Evolutionary conservation across 108 stramenopile species (phyloP), one percentile per base, ranked within the genome.

Genomic region (Nitzschia sp.): DNA sequence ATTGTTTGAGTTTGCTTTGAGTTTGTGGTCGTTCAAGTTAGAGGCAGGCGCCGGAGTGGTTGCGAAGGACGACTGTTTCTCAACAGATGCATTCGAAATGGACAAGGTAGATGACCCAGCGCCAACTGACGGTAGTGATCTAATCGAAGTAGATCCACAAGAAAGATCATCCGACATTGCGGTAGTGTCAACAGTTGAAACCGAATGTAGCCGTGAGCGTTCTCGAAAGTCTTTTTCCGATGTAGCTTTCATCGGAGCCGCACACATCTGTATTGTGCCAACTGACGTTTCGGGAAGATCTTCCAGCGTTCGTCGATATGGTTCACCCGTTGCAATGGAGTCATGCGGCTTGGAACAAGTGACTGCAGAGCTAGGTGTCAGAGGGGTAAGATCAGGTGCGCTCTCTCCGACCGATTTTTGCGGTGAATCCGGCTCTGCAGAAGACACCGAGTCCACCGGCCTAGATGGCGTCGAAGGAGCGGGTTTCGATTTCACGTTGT

Each of bases 101-200:
- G 13, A 42, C 38, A 13, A 9, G 38, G 38, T 42, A 9, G 38
- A 42, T 13, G 13, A 9, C 6, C 38, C 13, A 6, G 57, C 63
- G 42, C 55, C 42, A 0, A 61, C 63, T 2, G 76, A 77, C n/a
- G 59, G 24, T 23, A 30, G 33, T 0, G 77, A 78, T 6, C 60
- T 48, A 15, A 70, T 72, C 17, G 78, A 79, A 17, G 60, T 38
- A 0, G 80, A 72, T 3, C 54, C 75, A 34, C 71, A 81, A 1
- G 80, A 81, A 18, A 45, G 47, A 54, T 81, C 80, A 64, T 81
- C 81, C 17, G 69, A 72, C 54, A 72, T 48, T 0, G 72, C 19
- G 15, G 62, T 71, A 13, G 82, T 82, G 27, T 77, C 82, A 27
- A 68, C 21, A 8, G 82, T 78, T 31, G 73, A 77, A 27, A 31